Evolutionary conservation across 345 rosid genomes (phyloP).

Genomic region (Hirschfeldia incana): DNA sequence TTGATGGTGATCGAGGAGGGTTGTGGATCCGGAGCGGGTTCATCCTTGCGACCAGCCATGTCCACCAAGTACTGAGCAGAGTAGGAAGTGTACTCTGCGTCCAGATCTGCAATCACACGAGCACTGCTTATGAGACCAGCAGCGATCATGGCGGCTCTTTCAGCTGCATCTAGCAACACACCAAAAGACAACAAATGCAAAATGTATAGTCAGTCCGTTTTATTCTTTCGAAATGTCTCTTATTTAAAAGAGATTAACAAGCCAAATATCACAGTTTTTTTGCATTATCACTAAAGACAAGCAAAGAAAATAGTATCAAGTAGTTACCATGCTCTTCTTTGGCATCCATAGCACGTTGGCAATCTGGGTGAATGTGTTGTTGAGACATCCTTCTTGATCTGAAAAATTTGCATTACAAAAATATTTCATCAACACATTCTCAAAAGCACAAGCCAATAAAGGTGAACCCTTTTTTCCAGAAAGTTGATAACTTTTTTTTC

Average conservation of each 20-base stretch:
- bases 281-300: neutral
- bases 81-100: slow-evolving; percentile 1
- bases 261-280: neutral
- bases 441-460: neutral
- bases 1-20: neutral
- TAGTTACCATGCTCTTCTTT: slow-evolving; percentile 12
- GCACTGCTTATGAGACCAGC: slow-evolving; percentile 17
- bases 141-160: neutral
- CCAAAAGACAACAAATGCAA: neutral
- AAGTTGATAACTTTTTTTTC: no score
- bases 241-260: neutral
- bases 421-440: neutral
- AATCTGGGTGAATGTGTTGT: neutral
- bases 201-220: neutral
- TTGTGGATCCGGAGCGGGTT: neutral
- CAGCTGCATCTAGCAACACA: slow-evolving; percentile 14
- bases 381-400: neutral
- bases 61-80: slow-evolving; percentile 29
- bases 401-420: neutral
- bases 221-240: no score
- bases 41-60: neutral
- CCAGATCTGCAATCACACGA: neutral
- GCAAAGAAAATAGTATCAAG: neutral
- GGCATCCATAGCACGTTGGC: neutral
- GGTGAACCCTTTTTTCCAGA: no score